A percentile compares a stretch with the other conserved stretches of the same genome.
Conservation (phyloP, 768 basidiomycete genomes). For the Crassisporium funariophilum region DNA sequence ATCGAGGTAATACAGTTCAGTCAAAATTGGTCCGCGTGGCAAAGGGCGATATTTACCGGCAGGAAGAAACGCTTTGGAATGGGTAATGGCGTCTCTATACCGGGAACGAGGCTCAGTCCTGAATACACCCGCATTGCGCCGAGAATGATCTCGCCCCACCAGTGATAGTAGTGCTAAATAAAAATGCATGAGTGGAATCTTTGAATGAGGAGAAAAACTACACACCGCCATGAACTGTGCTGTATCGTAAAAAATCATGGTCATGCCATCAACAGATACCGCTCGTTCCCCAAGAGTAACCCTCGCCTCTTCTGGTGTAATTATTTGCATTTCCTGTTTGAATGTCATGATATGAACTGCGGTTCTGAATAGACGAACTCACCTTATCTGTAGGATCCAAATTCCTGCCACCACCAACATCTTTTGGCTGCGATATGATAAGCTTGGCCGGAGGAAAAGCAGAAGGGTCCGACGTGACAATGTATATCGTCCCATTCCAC, state of each 20-base stretch:
- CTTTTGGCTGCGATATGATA: slow-evolving; percentile 37
- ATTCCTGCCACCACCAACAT: slow-evolving; percentile 19
- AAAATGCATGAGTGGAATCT: not conserved
- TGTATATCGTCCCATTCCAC: slow-evolving; percentile 69
- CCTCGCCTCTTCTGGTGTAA: slow-evolving; percentile 22
- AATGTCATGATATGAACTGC: not conserved
- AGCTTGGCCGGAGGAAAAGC: slow-evolving; percentile 47
- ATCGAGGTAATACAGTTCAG: not conserved
- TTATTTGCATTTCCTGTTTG: slow-evolving; percentile 26
- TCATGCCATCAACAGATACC: slow-evolving; percentile 19
- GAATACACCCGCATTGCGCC: slow-evolving; percentile 45
- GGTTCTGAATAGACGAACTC: slow-evolving; percentile 7
- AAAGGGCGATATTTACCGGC: slow-evolving; percentile 27
- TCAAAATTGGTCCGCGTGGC: not conserved
- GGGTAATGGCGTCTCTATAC: slow-evolving; percentile 17
- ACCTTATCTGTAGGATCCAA: slow-evolving; percentile 35
- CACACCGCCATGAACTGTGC: slow-evolving; percentile 27
- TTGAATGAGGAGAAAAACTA: slow-evolving; percentile 1
- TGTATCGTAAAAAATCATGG: slow-evolving; percentile 26
- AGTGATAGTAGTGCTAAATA: slow-evolving; percentile 46
- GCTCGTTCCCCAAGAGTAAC: slow-evolving; percentile 21
- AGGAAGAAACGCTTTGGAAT: slow-evolving; percentile 37
- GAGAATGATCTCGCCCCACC: slow-evolving; percentile 49
- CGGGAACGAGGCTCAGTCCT: slow-evolving; percentile 19
- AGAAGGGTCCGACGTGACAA: slow-evolving; percentile 46